Evolutionary conservation across 2,329 filamentous ascomycete genomes (phyloP).

Genomic region (Thyridium curvatum): DNA sequence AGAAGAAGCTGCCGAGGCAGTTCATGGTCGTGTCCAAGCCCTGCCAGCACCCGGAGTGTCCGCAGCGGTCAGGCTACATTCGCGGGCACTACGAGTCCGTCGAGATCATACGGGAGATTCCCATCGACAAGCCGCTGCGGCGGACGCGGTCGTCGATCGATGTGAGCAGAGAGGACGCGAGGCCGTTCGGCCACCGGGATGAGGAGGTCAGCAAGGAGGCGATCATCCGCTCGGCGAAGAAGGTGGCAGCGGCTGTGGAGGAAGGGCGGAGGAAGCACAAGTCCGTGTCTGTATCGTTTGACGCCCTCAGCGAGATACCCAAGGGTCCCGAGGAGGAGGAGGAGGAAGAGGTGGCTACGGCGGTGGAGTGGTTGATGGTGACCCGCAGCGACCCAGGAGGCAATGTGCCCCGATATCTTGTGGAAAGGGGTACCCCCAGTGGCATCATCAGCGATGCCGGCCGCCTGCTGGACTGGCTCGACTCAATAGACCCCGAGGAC

Average conservation of each 20-base stretch:
- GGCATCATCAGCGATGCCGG: constrained; percentile 73
- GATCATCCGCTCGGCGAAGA: constrained; percentile 32
- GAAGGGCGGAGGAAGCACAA: background rate
- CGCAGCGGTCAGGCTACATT: constrained; percentile 65
- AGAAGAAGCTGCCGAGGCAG: constrained; percentile 48
- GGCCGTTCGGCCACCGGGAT: constrained; percentile 6
- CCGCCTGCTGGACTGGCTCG: constrained; percentile 75
- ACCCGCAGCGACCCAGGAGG: constrained; percentile 85
- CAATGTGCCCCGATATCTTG: constrained; percentile 81
- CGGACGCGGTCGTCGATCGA: constrained; percentile 39
- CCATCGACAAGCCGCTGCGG: constrained; percentile 38
- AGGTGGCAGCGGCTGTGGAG: constrained; percentile 9
- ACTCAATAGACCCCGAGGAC: constrained; percentile 29
- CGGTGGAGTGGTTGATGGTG: constrained; percentile 87
- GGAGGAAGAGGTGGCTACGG: constrained; percentile 27
- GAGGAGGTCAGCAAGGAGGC: constrained; percentile 31
- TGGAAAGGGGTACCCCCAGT: constrained; percentile 80
- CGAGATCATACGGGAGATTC: constrained; percentile 82
- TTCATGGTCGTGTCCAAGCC: constrained; percentile 88
- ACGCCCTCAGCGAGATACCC: constrained; percentile 2
- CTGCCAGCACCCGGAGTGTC: constrained; percentile 68
- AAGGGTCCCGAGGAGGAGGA: constrained; percentile 16
- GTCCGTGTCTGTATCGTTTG: background rate
- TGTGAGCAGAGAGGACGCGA: constrained; percentile 22
- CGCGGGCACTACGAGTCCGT: constrained; percentile 86